phyloP scores from a whole-genome alignment of 495 filamentous ascomycete species.

The Penicillium nucicola region DNA sequence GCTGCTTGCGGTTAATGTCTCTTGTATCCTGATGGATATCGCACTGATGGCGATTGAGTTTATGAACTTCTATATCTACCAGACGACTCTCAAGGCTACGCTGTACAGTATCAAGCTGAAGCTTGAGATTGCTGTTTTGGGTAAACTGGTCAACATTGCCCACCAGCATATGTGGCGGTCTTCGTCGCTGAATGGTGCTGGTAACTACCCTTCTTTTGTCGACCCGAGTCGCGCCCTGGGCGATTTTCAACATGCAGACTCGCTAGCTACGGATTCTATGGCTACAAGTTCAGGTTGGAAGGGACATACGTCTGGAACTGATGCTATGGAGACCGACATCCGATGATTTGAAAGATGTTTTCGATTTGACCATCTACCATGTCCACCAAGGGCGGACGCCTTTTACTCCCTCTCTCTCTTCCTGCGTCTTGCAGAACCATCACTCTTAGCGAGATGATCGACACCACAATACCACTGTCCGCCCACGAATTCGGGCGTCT shows the following conservation, averaged over 20 bases:
- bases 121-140: slow-evolving; percentile 27
- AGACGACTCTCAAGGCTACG: slow-evolving; percentile 28
- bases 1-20: slow-evolving; percentile 26
- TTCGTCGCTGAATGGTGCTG: slow-evolving; percentile 7
- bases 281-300: slow-evolving; percentile 15
- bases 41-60: slow-evolving; percentile 30
- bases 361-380: too few relatives aligned
- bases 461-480: too few relatives aligned
- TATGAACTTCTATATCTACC: slow-evolving; percentile 30
- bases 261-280: slow-evolving; percentile 7
- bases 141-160: slow-evolving; percentile 28
- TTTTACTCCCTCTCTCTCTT: too few relatives aligned
- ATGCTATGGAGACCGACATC: slow-evolving; percentile 7
- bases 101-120: slow-evolving; percentile 30
- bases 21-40: slow-evolving; percentile 32
- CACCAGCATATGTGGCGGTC: slow-evolving; percentile 25
- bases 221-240: slow-evolving; percentile 15
- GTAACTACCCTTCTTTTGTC: slow-evolving; percentile 25
- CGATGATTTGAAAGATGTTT: background rate
- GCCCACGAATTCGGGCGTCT: too few relatives aligned
- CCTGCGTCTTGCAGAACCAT: too few relatives aligned
- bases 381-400: too few relatives aligned
- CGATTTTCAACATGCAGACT: slow-evolving; percentile 19
- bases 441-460: too few relatives aligned
- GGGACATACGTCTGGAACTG: slow-evolving; percentile 10